phyloP scores from a whole-genome alignment of 2,329 filamentous ascomycete genomes.

The Exserohilum turcica region DNA sequence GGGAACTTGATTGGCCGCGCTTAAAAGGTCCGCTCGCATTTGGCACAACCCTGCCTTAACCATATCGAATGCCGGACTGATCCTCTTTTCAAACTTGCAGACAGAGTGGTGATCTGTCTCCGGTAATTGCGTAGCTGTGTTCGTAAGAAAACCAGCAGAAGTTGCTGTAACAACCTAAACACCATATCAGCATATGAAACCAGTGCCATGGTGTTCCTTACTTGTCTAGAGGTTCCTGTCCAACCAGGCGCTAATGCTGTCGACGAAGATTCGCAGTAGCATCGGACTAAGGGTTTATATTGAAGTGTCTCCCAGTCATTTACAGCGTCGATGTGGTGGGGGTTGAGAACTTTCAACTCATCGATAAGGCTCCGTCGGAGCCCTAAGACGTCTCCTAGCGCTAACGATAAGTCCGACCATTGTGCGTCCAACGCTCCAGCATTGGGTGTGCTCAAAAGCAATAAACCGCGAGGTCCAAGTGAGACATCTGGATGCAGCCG shows the following conservation, averaged over 20 bases:
- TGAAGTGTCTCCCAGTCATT: background rate
- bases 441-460: background rate
- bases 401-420: background rate
- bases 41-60: background rate
- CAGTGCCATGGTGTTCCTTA: background rate
- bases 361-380: background rate
- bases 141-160: background rate
- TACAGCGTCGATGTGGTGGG: background rate
- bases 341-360: background rate
- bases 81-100: background rate
- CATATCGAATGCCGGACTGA: background rate
- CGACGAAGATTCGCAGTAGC: background rate
- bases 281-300: background rate
- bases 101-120: background rate
- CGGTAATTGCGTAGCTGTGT: background rate
- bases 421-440: background rate
- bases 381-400: background rate
- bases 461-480: background rate
- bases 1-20: background rate
- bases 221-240: background rate
- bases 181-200: background rate
- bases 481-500: background rate
- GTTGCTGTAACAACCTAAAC: background rate
- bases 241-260: no score
- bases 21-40: background rate